Conservation (phyloP, 2,329 filamentous ascomycete genomes). For the Beauveria bassiana region DNA sequence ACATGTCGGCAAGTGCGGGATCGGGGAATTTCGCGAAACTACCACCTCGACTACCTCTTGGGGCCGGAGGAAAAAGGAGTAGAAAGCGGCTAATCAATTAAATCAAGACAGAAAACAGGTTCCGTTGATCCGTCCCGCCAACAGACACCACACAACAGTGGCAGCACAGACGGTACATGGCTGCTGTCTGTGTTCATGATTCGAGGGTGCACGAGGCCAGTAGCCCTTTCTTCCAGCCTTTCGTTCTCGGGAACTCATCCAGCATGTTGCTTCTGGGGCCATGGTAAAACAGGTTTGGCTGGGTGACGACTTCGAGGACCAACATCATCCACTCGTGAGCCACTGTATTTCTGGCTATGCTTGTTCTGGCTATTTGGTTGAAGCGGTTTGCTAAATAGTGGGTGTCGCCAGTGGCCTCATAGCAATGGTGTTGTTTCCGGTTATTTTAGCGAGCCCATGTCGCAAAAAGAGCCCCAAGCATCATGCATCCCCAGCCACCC, state of each 20-base stretch:
- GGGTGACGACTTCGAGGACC: not conserved
- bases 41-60: not conserved
- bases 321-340: constrained; percentile 1
- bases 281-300: not conserved
- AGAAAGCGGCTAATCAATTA: not conserved
- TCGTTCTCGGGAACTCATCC: too few species aligned
- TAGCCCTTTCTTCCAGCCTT: not conserved
- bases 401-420: not conserved
- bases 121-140: not conserved
- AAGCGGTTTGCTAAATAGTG: not conserved
- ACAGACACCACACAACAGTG: not conserved
- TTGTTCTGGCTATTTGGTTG: not conserved
- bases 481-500: not conserved
- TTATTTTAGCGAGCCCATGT: not conserved
- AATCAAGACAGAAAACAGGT: not conserved
- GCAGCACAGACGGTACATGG: not conserved
- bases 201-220: not conserved
- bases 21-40: not conserved
- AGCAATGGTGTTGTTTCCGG: not conserved
- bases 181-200: too few species aligned
- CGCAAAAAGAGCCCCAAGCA: not conserved
- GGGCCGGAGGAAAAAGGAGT: not conserved
- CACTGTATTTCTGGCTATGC: not conserved
- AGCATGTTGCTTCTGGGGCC: not conserved
- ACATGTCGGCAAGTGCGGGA: not conserved